These are phyloP conservation scores for Fraxinus paxiana DNA, from an alignment of 305 asterid genomes.

Conservation along the genomic window DNA sequence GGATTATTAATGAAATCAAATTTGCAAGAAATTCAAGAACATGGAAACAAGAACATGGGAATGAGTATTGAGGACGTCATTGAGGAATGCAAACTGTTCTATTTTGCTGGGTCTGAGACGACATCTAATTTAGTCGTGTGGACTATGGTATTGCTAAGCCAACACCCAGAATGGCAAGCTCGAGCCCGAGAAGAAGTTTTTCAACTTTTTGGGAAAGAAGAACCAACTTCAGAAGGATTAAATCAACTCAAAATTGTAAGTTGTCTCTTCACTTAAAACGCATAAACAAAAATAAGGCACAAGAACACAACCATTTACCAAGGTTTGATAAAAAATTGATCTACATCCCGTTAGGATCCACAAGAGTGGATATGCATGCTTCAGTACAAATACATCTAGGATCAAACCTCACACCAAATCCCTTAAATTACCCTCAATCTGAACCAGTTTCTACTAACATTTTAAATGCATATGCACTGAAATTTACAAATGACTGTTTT, in stretches of 20 bases:
- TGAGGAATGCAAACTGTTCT: constrained; percentile 39
- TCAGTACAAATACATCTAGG: background rate
- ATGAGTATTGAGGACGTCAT: constrained; percentile 34
- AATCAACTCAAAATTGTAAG: constrained; percentile 40
- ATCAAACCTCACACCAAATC: background rate
- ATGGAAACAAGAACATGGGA: constrained; percentile 32
- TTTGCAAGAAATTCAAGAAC: constrained; percentile 23
- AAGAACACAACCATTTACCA: background rate
- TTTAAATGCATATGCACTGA: background rate
- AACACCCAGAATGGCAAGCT: constrained; percentile 36
- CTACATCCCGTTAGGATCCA: background rate
- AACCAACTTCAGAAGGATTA: constrained; percentile 33
- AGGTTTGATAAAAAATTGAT: background rate
- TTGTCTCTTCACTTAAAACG: background rate
- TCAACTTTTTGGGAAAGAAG: constrained; percentile 24
- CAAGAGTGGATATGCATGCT: background rate
- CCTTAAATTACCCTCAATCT: background rate
- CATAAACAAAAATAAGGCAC: background rate
- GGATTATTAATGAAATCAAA: constrained; percentile 46
- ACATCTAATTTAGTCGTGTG: constrained; percentile 36
- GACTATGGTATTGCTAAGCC: constrained; percentile 31
- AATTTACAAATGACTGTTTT: background rate
- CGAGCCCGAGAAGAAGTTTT: constrained; percentile 37
- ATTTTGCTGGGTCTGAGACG: constrained; percentile 43
- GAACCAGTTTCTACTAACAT: background rate